Percentiles rank a stretch among this genome's conserved stretches.
These are phyloP conservation scores for Paramecium sonneborni DNA, from an alignment of 73 alveolate genomes.

Conservation along the genomic window DNA sequence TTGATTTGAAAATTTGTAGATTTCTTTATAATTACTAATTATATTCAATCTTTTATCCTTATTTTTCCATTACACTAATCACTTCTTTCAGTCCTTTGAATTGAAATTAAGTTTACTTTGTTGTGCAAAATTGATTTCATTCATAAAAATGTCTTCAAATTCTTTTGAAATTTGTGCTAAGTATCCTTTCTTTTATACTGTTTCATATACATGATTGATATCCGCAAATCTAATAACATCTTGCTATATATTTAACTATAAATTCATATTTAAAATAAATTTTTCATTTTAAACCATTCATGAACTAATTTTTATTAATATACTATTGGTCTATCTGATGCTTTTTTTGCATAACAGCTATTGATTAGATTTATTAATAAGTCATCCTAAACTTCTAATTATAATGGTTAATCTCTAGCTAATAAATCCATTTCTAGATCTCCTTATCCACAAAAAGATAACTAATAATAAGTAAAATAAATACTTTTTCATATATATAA, in stretches of 20 bases:
- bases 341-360: not conserved
- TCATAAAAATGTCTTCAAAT: slow-evolving; percentile 10
- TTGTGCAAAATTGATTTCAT: slow-evolving; percentile 42
- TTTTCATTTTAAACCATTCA: not conserved
- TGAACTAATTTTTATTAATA: not conserved
- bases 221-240: slow-evolving; percentile 43
- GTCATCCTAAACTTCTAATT: not conserved
- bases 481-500: slow-evolving; percentile 18
- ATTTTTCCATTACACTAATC: not conserved
- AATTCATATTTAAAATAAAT: not conserved
- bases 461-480: not conserved
- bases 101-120: not conserved
- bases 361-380: not conserved
- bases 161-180: not conserved
- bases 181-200: slow-evolving; percentile 37
- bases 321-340: not conserved
- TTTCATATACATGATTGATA: slow-evolving; percentile 41
- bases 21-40: not conserved
- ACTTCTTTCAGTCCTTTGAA: slow-evolving; percentile 25
- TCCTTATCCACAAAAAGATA: slow-evolving; percentile 38
- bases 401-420: slow-evolving; percentile 21
- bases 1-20: slow-evolving; percentile 18
- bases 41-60: slow-evolving; percentile 43
- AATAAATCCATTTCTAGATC: slow-evolving; percentile 19
- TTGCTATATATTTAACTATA: slow-evolving; percentile 1